Conservation (phyloP, 345 rosid species). For the Citrus hindsii region DNA sequence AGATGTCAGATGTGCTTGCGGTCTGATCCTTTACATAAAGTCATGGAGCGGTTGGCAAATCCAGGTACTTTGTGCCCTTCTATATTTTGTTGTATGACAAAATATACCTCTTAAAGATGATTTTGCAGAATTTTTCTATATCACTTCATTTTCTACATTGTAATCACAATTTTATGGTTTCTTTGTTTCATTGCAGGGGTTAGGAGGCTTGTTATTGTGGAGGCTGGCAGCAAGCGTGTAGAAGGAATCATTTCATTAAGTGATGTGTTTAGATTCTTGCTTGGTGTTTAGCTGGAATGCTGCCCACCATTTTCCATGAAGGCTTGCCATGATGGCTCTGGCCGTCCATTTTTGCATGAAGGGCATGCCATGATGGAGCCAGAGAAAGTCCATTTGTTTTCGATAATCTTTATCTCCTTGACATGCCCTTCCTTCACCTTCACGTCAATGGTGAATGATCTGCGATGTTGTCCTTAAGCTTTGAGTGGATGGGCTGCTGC, state of each 20-base stretch:
- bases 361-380: conserved; percentile 7
- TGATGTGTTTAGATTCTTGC: conserved; percentile 67
- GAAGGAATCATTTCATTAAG: conserved; percentile 76
- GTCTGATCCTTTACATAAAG: conserved; percentile 67
- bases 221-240: conserved; percentile 86
- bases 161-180: not conserved
- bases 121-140: not conserved
- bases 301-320: not conserved
- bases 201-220: conserved; percentile 71
- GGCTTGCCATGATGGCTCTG: not conserved
- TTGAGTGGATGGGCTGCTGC: conserved; percentile 13
- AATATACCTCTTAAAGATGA: not conserved
- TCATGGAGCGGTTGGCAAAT: conserved; percentile 77
- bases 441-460: not conserved
- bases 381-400: conserved; percentile 21
- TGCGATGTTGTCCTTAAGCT: conserved; percentile 11
- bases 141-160: not conserved
- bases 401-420: not conserved
- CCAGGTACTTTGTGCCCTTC: conserved; percentile 40
- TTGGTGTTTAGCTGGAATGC: conserved; percentile 38
- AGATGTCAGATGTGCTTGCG: conserved; percentile 91
- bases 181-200: conserved; percentile 41
- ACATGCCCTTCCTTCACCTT: not conserved
- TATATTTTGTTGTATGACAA: not conserved
- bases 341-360: not conserved